phyloP scores from a whole-genome alignment of 2,329 filamentous ascomycete genomes.

The Aaosphaeria arxii region DNA sequence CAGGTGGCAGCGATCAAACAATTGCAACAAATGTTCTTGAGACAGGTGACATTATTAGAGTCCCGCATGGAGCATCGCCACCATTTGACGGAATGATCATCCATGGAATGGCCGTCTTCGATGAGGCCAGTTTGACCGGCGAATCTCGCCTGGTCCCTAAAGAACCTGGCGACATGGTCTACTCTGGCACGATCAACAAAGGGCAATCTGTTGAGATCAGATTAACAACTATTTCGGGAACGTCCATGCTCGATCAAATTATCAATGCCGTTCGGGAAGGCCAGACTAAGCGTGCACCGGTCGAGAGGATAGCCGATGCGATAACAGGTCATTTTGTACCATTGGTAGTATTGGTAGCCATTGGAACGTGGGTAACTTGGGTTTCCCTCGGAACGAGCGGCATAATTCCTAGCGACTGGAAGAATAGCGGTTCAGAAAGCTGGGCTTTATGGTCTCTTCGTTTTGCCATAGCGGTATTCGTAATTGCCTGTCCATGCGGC shows the following conservation, averaged over 20 bases:
- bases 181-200: slow-evolving; percentile 73
- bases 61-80: slow-evolving; percentile 78
- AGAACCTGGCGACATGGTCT: slow-evolving; percentile 60
- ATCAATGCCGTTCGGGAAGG: slow-evolving; percentile 74
- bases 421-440: slow-evolving; percentile 55
- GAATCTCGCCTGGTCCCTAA: slow-evolving; percentile 70
- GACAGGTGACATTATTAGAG: slow-evolving; percentile 57
- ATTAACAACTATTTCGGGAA: slow-evolving; percentile 63
- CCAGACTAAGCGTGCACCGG: slow-evolving; percentile 70
- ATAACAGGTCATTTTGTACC: slow-evolving; percentile 77
- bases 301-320: slow-evolving; percentile 70
- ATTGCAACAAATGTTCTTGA: slow-evolving; percentile 65
- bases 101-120: slow-evolving; percentile 63
- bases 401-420: slow-evolving; percentile 55
- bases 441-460: slow-evolving; percentile 73
- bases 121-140: slow-evolving; percentile 87
- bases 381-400: slow-evolving; percentile 61
- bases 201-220: slow-evolving; percentile 59
- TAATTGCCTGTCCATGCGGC: slow-evolving; percentile 82
- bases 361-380: slow-evolving; percentile 72
- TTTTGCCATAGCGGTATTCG: slow-evolving; percentile 84
- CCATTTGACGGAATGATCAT: slow-evolving; percentile 73
- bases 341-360: slow-evolving; percentile 65
- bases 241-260: slow-evolving; percentile 77
- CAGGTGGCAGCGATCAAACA: slow-evolving; percentile 38